A percentile compares a stretch with the other conserved stretches of the same genome.
These are phyloP conservation scores for Lodderomyces metapsilosis DNA, from an alignment of 1,139 yeast genomes.

Conservation along the genomic window DNA sequence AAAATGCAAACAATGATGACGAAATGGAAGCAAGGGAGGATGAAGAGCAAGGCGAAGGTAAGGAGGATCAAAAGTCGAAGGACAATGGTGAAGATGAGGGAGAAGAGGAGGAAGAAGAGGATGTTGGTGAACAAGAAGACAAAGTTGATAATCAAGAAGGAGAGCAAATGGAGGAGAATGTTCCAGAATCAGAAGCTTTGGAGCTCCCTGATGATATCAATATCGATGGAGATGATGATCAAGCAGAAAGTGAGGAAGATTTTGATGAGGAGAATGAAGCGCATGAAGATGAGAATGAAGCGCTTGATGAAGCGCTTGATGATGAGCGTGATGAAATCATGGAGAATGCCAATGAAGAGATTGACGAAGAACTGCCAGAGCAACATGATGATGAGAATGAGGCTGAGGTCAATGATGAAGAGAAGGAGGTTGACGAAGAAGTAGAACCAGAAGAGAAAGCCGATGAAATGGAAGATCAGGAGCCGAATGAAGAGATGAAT, in stretches of 20 bases:
- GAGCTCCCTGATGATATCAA: conserved; percentile 87
- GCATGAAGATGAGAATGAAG: conserved; percentile 45
- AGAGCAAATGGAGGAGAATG: conserved; percentile 67
- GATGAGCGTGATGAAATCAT: too few species aligned
- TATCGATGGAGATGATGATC: conserved; percentile 61
- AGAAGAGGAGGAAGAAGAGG: conserved; percentile 24
- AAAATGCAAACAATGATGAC: conserved; percentile 52
- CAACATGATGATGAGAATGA: conserved; percentile 17
- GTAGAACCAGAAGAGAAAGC: conserved; percentile 63
- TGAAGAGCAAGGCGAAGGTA: conserved; percentile 35
- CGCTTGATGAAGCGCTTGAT: conserved; percentile 68
- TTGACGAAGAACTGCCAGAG: conserved; percentile 49
- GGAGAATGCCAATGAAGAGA: conserved; percentile 76
- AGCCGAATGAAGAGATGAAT: conserved; percentile 69
- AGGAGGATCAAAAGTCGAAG: conserved; percentile 27
- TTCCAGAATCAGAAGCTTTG: conserved; percentile 77
- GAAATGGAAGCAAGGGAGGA: conserved; percentile 66
- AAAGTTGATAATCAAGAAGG: conserved; percentile 71
- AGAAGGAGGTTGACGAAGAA: conserved; percentile 36
- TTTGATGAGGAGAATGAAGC: conserved; percentile 30
- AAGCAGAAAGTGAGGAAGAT: conserved; percentile 30
- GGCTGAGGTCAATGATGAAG: conserved; percentile 24
- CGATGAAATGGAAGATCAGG: conserved; percentile 34
- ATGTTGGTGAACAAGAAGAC: conserved; percentile 78
- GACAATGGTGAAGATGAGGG: conserved; percentile 18